Evolutionary conservation across 345 rosid genomes (phyloP).

Genomic region (Sapria himalayana): DNA sequence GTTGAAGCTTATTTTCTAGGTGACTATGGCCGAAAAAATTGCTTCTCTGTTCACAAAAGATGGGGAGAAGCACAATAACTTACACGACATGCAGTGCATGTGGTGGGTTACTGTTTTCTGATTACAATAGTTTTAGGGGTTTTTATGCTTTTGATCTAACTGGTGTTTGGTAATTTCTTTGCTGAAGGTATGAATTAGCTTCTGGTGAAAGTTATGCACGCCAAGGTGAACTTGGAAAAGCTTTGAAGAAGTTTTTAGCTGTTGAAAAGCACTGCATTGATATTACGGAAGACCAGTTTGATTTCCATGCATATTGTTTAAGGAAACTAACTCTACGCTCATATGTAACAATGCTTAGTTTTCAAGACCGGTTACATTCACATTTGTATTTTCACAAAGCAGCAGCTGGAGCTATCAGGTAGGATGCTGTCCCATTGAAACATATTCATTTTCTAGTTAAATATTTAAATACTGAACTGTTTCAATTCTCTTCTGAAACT

Average conservation of each 20-base stretch:
- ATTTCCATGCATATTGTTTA: conserved; percentile 97
- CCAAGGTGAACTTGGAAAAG: conserved; percentile 91
- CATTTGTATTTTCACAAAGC: conserved; percentile 90
- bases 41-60: conserved; percentile 91
- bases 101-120: conserved; percentile 35
- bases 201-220: conserved; percentile 92
- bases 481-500: too few relatives aligned
- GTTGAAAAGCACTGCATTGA: conserved; percentile 99
- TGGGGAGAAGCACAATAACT: conserved; percentile 94
- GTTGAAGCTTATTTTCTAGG: conserved; percentile 23
- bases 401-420: conserved; percentile 90
- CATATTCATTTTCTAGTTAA: too few relatives aligned
- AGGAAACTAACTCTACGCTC: conserved; percentile 94
- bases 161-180: conserved; percentile 4
- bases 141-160: neutral
- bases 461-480: too few relatives aligned
- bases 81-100: conserved; percentile 99
- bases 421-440: too few relatives aligned
- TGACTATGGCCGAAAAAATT: conserved; percentile 77
- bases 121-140: conserved; percentile 1
- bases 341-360: conserved; percentile 92
- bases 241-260: conserved; percentile 76
- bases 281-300: conserved; percentile 95
- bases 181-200: conserved; percentile 88
- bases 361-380: conserved; percentile 89